Conservation (phyloP, 495 filamentous ascomycete genomes). For the Acidomyces sp. region DNA sequence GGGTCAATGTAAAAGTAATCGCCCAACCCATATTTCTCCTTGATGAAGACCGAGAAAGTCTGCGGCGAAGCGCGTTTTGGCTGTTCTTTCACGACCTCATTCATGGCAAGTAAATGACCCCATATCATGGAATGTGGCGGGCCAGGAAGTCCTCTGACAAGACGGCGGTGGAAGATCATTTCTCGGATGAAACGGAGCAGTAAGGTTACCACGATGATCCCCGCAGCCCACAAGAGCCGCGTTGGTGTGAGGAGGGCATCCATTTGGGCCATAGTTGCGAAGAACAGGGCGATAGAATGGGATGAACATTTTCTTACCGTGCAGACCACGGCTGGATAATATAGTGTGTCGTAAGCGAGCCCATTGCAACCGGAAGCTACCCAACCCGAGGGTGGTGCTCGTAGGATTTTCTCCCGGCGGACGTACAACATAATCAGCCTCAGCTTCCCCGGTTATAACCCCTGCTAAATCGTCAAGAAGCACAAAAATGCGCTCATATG, state of each 20-base stretch:
- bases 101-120: slow-evolving; percentile 27
- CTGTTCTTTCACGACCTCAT: slow-evolving; percentile 16
- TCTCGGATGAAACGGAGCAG: slow-evolving; percentile 4
- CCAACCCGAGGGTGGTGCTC: too few species aligned
- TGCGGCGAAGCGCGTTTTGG: slow-evolving; percentile 8
- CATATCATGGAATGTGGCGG: slow-evolving; percentile 32
- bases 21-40: slow-evolving; percentile 11
- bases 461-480: too few species aligned
- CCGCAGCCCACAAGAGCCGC: slow-evolving; percentile 7
- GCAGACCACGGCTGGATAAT: too few species aligned
- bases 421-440: too few species aligned
- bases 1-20: slow-evolving; percentile 33
- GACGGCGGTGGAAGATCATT: slow-evolving; percentile 9
- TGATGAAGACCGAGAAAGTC: slow-evolving; percentile 1
- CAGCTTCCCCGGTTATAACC: too few species aligned
- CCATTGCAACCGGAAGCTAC: too few species aligned
- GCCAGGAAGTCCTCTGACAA: slow-evolving; percentile 20
- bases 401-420: too few species aligned
- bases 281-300: too few species aligned
- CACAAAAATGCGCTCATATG: too few species aligned
- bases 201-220: slow-evolving; percentile 7
- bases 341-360: too few species aligned
- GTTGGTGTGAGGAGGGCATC: background rate
- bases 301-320: too few species aligned
- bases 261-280: slow-evolving; percentile 2